These are phyloP conservation scores for Nyctanthes arbortristis DNA, from an alignment of 257 asterid species.

Conservation along the genomic window DNA sequence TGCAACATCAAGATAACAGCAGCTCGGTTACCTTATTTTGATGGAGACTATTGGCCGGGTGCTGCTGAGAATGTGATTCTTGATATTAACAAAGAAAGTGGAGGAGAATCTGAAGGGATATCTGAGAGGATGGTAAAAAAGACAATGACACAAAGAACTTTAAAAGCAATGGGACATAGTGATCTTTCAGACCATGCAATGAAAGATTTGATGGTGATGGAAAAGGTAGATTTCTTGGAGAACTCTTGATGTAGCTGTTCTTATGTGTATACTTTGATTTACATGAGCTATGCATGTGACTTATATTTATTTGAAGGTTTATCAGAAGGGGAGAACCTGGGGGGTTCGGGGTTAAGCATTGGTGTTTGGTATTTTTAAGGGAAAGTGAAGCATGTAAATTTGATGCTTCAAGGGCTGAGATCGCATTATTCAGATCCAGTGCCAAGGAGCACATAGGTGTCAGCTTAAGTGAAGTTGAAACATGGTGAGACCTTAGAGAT, in stretches of 20 bases:
- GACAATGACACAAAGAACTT: conserved; percentile 44
- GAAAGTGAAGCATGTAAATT: no score
- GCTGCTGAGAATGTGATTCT: conserved; percentile 49
- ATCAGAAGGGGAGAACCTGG: no score
- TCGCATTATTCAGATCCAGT: not conserved
- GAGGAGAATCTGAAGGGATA: conserved; percentile 7
- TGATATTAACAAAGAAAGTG: conserved; percentile 34
- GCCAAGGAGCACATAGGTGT: not conserved
- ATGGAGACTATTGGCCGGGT: conserved; percentile 69
- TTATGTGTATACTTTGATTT: not conserved
- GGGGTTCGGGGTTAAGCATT: no score
- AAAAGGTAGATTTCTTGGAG: conserved; percentile 42
- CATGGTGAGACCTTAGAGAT: not conserved
- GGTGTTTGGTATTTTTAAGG: no score
- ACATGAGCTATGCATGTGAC: not conserved
- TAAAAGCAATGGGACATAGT: conserved; percentile 54
- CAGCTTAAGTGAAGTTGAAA: no score
- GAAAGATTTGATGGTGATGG: conserved; percentile 65
- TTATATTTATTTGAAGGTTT: no score
- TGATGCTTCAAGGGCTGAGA: not conserved
- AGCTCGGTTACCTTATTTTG: conserved; percentile 74
- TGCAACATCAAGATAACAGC: conserved; percentile 57
- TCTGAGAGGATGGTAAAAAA: conserved; percentile 25
- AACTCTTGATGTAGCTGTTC: not conserved
- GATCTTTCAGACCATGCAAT: conserved; percentile 42